Evolutionary conservation across 2,329 filamentous ascomycete species (phyloP).

Genomic region (Sporothrix mexicana): DNA sequence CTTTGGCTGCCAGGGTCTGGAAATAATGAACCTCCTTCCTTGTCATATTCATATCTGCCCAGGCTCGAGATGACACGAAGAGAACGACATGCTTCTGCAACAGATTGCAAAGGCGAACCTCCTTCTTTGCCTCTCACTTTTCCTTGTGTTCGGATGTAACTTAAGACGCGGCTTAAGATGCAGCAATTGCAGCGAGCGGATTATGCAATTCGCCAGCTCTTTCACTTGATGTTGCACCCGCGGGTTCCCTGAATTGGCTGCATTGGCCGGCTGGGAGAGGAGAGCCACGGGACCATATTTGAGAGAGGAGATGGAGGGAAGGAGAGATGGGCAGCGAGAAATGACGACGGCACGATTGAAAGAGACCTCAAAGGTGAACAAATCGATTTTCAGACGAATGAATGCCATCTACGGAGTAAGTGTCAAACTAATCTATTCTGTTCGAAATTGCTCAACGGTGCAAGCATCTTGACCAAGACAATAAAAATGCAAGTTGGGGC

Average conservation of each 20-base stretch:
- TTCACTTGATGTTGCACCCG: constrained; percentile 19
- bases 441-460: background rate
- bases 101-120: background rate
- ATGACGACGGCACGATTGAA: background rate
- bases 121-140: background rate
- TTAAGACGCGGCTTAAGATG: constrained; percentile 26
- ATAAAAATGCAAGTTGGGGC: constrained; percentile 19
- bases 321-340: background rate
- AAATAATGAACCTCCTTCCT: background rate
- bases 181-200: constrained; percentile 9
- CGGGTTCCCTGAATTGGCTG: background rate
- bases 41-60: background rate
- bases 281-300: constrained; percentile 20
- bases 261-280: too few relatives aligned
- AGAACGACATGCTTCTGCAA: background rate
- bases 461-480: background rate
- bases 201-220: constrained; percentile 28
- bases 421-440: background rate
- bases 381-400: background rate
- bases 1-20: background rate
- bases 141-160: constrained; percentile 18
- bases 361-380: background rate
- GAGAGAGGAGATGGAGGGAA: background rate
- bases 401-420: background rate
- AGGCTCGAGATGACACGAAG: background rate